These are phyloP conservation scores for Eucalyptus paniculata DNA, from an alignment of 345 rosid species.

Conservation along the genomic window DNA sequence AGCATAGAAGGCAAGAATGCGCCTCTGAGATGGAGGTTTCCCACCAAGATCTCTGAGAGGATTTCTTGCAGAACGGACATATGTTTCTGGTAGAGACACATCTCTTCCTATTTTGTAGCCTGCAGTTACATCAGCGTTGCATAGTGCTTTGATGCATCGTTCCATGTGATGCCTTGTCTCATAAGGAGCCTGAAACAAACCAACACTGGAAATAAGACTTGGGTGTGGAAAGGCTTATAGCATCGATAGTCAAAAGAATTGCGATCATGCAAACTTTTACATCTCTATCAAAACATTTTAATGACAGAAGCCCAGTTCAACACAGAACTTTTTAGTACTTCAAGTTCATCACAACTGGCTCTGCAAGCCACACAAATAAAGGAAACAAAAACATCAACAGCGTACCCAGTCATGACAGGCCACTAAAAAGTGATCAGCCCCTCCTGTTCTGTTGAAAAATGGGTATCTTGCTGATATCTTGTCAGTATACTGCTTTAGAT, in stretches of 20 bases:
- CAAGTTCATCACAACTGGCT: background rate
- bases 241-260: background rate
- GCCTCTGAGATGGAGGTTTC: conserved; percentile 55
- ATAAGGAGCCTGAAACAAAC: conserved; percentile 70
- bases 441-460: conserved; percentile 83
- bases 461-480: conserved; percentile 72
- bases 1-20: conserved; percentile 80
- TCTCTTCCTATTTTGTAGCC: conserved; percentile 97
- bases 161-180: conserved; percentile 99
- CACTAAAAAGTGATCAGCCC: conserved; percentile 91
- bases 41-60: conserved; percentile 92
- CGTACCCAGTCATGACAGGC: conserved; percentile 99
- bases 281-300: background rate
- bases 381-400: background rate
- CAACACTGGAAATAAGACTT: background rate
- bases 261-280: background rate
- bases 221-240: background rate
- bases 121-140: conserved; percentile 83
- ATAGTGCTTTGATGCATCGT: conserved; percentile 84
- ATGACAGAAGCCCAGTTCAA: background rate
- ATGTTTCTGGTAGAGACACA: conserved; percentile 91
- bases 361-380: background rate
- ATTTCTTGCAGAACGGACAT: conserved; percentile 79
- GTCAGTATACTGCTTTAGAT: conserved; percentile 63
- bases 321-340: background rate